These are phyloP conservation scores for Cryptococcus hybrid DNA, from an alignment of 1,284 basidiomycete species.

Conservation along the genomic window DNA sequence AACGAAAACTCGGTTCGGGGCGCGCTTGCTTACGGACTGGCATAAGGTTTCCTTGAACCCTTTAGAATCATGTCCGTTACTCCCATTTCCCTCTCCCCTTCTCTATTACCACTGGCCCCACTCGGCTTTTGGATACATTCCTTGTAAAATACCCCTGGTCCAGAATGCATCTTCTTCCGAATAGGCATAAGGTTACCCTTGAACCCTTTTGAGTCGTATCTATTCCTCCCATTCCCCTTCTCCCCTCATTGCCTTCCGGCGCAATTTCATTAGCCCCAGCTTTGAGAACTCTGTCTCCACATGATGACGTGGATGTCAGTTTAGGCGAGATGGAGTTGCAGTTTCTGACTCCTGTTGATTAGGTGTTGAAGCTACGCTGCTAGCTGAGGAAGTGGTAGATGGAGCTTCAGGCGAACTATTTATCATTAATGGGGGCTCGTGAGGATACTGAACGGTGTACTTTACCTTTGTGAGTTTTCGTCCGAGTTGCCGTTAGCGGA, in stretches of 20 bases:
- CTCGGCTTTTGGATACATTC: not conserved
- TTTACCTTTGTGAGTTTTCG: not conserved
- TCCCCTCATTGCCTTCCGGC: not conserved
- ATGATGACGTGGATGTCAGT: too few species aligned
- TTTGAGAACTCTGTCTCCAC: too few species aligned
- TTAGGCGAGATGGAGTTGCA: too few species aligned
- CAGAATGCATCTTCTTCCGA: not conserved
- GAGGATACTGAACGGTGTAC: too few species aligned
- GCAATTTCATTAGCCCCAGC: not conserved
- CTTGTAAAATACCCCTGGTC: too few species aligned
- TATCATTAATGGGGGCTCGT: too few species aligned
- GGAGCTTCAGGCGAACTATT: too few species aligned
- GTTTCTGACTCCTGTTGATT: too few species aligned
- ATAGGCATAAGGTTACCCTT: conserved; percentile 15
- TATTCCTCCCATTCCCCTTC: not conserved
- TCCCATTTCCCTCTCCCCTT: not conserved
- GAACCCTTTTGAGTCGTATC: conserved; percentile 9
- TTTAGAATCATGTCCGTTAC: not conserved
- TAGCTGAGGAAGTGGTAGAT: too few species aligned
- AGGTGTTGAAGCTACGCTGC: too few species aligned
- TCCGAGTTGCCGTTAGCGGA: not conserved
- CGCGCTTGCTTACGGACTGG: not conserved
- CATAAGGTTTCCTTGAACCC: not conserved
- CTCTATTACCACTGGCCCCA: not conserved
- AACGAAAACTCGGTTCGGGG: not conserved